Percentiles rank a stretch among this genome's conserved stretches.
Conservation (phyloP, 208 protist species). For the Crithidia thermophila region DNA sequence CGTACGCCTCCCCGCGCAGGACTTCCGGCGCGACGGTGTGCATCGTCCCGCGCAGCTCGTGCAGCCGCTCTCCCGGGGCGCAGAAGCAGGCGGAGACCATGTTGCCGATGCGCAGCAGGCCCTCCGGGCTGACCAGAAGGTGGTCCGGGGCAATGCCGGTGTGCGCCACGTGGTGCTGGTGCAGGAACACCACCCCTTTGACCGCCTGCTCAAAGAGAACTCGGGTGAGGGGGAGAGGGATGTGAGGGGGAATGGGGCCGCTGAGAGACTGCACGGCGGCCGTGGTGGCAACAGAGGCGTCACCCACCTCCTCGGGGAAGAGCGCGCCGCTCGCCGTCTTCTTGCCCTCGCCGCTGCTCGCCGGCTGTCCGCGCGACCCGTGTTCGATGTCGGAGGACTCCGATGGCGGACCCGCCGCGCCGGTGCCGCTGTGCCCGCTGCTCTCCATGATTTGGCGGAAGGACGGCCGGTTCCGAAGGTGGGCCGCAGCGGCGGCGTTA, state of each 20-base stretch:
- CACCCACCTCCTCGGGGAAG: background rate
- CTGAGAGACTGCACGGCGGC: background rate
- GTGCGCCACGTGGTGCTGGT: conserved; percentile 75
- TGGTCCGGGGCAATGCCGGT: conserved; percentile 86
- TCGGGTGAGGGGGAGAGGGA: conserved; percentile 31
- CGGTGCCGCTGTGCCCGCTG: background rate
- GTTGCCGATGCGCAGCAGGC: conserved; percentile 71
- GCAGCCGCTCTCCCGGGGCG: conserved; percentile 42
- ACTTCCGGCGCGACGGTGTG: conserved; percentile 90
- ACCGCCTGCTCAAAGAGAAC: conserved; percentile 75
- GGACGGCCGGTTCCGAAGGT: background rate
- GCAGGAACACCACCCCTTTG: conserved; percentile 72
- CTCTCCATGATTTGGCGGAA: conserved; percentile 2
- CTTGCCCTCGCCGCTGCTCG: background rate
- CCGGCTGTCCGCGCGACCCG: background rate
- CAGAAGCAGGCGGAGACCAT: conserved; percentile 75
- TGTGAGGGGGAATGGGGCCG: background rate
- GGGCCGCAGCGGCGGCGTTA: background rate
- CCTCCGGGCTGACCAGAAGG: conserved; percentile 70
- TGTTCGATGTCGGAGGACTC: background rate
- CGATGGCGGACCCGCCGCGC: background rate
- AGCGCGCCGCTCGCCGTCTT: background rate
- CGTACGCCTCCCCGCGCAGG: conserved; percentile 64
- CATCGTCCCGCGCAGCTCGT: conserved; percentile 73
- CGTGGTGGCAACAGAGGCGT: background rate